phyloP scores from a whole-genome alignment of 2,329 filamentous ascomycete species.

The Cordyceps tenuipes region DNA sequence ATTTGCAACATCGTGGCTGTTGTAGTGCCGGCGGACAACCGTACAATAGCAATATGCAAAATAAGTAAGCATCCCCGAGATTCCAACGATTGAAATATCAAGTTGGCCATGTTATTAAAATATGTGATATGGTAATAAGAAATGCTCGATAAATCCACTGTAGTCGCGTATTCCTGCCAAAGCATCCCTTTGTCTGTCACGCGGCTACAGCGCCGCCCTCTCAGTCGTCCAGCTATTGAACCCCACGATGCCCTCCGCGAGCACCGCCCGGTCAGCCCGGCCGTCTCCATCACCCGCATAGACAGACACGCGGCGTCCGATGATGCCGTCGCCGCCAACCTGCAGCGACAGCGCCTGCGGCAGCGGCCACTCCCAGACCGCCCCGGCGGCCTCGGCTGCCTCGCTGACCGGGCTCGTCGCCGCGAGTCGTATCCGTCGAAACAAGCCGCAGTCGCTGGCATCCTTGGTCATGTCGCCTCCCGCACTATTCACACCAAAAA shows the following conservation, averaged over 20 bases:
- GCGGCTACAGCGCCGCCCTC: slow-evolving; percentile 1
- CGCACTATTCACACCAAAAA: slow-evolving; percentile 19
- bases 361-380: slow-evolving; percentile 28
- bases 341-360: slow-evolving; percentile 32
- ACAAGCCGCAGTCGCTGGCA: slow-evolving; percentile 33
- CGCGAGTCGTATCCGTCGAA: slow-evolving; percentile 29
- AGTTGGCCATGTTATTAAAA: too few species aligned
- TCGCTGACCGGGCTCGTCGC: background rate
- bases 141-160: too few species aligned
- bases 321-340: slow-evolving; percentile 39
- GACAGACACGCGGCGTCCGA: slow-evolving; percentile 39
- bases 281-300: slow-evolving; percentile 17
- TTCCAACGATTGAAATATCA: too few species aligned
- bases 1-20: too few species aligned
- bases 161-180: too few species aligned
- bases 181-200: too few species aligned
- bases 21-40: too few species aligned
- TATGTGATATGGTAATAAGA: too few species aligned
- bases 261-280: slow-evolving; percentile 21
- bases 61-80: too few species aligned
- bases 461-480: slow-evolving; percentile 35
- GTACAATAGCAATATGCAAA: too few species aligned
- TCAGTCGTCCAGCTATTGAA: slow-evolving; percentile 27
- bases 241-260: slow-evolving; percentile 43
- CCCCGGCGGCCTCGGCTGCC: background rate